Evolutionary conservation across 306 rosid genomes (phyloP).

Genomic region (Acacia confusa): DNA sequence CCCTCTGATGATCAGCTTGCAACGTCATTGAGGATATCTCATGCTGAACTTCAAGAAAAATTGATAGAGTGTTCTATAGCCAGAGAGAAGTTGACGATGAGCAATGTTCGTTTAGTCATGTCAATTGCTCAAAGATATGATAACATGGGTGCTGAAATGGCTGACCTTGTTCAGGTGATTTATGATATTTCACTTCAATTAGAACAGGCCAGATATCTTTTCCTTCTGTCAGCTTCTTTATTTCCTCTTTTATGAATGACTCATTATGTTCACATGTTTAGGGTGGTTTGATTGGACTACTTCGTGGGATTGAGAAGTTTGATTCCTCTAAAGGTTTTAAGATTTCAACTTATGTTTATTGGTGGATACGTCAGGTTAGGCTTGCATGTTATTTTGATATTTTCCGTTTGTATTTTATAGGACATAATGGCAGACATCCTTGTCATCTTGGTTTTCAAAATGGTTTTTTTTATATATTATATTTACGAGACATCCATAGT

Average conservation of each 20-base stretch:
- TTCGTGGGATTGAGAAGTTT: constrained; percentile 93
- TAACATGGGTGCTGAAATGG: constrained; percentile 89
- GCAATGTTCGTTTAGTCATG: constrained; percentile 92
- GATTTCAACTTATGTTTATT: constrained; percentile 95
- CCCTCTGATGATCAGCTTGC: constrained; percentile 91
- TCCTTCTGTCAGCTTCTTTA: constrained; percentile 14
- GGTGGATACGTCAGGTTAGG: constrained; percentile 99
- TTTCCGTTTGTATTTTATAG: constrained; percentile 3
- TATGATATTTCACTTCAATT: constrained; percentile 14
- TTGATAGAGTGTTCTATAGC: constrained; percentile 76
- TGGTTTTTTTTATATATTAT: background rate
- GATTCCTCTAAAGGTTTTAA: constrained; percentile 93
- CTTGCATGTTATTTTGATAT: constrained; percentile 9
- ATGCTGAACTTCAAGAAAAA: constrained; percentile 59
- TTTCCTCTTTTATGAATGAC: constrained; percentile 6
- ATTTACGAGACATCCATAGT: background rate
- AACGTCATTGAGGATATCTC: constrained; percentile 70
- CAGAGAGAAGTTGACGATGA: constrained; percentile 89
- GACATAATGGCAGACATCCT: constrained; percentile 15
- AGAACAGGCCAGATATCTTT: background rate
- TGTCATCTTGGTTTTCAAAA: background rate
- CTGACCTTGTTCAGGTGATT: constrained; percentile 91
- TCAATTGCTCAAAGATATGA: constrained; percentile 96
- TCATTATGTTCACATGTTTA: constrained; percentile 36
- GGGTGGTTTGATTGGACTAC: constrained; percentile 97